Conservation (phyloP, 805 yeast species). For the Maudiozyma saulgeensis region DNA sequence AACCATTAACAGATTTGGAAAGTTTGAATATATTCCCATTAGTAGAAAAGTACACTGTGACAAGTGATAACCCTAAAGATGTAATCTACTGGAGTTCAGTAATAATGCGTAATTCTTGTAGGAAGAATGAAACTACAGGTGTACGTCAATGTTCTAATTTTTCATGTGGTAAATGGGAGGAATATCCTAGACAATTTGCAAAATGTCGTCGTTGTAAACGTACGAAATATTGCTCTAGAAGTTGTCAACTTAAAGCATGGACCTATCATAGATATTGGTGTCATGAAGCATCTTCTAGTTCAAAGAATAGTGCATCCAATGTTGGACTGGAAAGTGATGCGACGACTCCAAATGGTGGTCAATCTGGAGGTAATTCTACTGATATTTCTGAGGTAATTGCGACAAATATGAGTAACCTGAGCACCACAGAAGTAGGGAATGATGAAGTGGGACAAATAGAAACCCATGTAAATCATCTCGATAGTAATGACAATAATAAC, state of each 20-base stretch:
- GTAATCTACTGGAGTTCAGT: conserved; percentile 95
- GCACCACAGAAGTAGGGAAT: not conserved
- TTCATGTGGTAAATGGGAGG: conserved; percentile 92
- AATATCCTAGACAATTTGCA: conserved; percentile 57
- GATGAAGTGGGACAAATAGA: not conserved
- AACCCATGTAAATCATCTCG: not conserved
- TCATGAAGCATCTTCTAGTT: conserved; percentile 35
- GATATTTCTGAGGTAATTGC: conserved; percentile 1
- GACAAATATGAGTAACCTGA: not conserved
- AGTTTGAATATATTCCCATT: conserved; percentile 74
- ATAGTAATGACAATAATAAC: not conserved
- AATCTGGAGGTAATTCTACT: conserved; percentile 2
- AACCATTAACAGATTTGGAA: conserved; percentile 32
- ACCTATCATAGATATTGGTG: conserved; percentile 93
- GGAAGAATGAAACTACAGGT: conserved; percentile 79
- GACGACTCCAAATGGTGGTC: conserved; percentile 9
- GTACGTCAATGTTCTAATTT: conserved; percentile 91
- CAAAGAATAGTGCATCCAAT: conserved; percentile 8
- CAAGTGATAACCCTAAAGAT: conserved; percentile 57
- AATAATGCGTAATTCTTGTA: conserved; percentile 92
- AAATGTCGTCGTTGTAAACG: conserved; percentile 91
- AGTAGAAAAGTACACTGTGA: conserved; percentile 81
- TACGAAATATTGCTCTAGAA: conserved; percentile 88
- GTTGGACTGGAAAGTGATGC: conserved; percentile 12
- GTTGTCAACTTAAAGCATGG: conserved; percentile 91